Base-by-base conservation (phyloP, 495 filamentous ascomycete species). In the Penicillium waksmanii region DNA sequence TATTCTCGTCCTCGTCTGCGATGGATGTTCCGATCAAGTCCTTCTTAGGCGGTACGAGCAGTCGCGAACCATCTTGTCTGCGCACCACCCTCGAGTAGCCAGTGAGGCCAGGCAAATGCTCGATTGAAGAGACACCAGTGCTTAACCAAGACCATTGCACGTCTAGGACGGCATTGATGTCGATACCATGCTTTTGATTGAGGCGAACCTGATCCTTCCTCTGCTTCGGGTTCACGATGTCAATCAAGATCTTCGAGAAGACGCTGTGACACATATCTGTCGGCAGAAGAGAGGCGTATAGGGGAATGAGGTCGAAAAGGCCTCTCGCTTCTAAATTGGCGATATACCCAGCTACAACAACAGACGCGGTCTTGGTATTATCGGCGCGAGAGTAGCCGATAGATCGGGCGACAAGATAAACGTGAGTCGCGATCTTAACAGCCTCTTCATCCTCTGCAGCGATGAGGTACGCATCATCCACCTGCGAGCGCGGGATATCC, bases 211-310 rank as follows among this genome's bases (percentile, higher is more conserved):
- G 72, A 38, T 73, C 69, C 25, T 69, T 64, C 55, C 82, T 78
- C 57, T 87, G 82, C 7, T 66, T 57, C 19, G 85, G 84, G 49
- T 82, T 80, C 65, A 85, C 81, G 3, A 94, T 80, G 34, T 82
- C 81, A 33, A 92, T 82, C 56, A 92, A 72, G 27, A 86, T 78
- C 19, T 80, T 71, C 11, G 79, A 77, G 46, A 86, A 66, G 21
- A 79, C 78, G 18, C 60, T 65, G 11, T 79, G 66, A 8, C 73
- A 72, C 66, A 77, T 73, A n/a, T 72, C 56, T 0, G 70, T 73
- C 7, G 83, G 82, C 3, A 98, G 78, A 63, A 89, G 86, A 25
- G 91, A 88, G 38, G 89, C 93, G 73, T 99, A 99, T 3, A 94
- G 78, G 4, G 94, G 93, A 53, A 96, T 86, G 42, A 93, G 72